Percentiles rank a stretch among this genome's conserved stretches.
Evolutionary conservation across 2,329 filamentous ascomycete genomes (phyloP).

Genomic region (Colletotrichum karsti): DNA sequence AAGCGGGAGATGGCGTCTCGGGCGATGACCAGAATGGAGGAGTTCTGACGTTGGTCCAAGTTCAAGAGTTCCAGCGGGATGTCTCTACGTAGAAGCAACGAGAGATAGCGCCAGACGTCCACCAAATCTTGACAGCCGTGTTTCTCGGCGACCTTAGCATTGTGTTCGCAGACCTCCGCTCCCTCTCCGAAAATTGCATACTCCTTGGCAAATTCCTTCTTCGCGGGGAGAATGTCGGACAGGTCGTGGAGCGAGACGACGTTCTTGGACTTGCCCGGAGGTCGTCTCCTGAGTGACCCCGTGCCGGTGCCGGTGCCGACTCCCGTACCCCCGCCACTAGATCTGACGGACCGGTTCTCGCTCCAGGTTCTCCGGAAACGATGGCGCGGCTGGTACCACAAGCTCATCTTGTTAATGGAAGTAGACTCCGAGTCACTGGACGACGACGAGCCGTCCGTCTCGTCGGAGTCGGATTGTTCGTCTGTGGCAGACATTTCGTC

Average conservation of each 20-base stretch:
- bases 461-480: conserved; percentile 60
- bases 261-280: conserved; percentile 65
- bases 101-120: conserved; percentile 85
- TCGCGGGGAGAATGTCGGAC: conserved; percentile 78
- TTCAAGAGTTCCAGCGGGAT: conserved; percentile 74
- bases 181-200: conserved; percentile 88
- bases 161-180: conserved; percentile 83
- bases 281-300: conserved; percentile 53
- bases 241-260: conserved; percentile 79
- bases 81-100: conserved; percentile 79
- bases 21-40: conserved; percentile 75
- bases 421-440: conserved; percentile 71
- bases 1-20: conserved; percentile 63
- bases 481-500: conserved; percentile 62
- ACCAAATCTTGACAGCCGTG: conserved; percentile 77
- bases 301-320: conserved; percentile 59
- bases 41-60: conserved; percentile 62
- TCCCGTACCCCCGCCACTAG: conserved; percentile 67
- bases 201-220: conserved; percentile 76
- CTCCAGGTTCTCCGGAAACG: conserved; percentile 65
- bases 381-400: conserved; percentile 64
- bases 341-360: conserved; percentile 65
- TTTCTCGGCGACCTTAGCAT: conserved; percentile 79
- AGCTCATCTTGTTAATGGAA: conserved; percentile 65
- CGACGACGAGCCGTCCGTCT: conserved; percentile 55